A percentile compares a stretch with the other conserved stretches of the same genome.
Conservation (phyloP, 148 eudicot genomes). For the Diospyros lotus region DNA sequence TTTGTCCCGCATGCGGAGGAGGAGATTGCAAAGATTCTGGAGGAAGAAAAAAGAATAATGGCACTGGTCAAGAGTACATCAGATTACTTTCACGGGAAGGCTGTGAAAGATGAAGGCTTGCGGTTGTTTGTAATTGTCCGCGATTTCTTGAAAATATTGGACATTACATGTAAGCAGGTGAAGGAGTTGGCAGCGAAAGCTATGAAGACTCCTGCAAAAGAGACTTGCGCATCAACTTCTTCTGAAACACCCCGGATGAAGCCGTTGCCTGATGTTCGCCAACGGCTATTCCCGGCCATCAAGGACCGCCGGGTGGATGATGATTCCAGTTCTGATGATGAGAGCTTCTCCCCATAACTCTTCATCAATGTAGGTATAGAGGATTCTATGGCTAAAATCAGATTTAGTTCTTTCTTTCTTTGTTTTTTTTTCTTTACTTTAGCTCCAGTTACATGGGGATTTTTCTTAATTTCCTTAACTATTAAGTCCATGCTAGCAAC, state of each 20-base stretch:
- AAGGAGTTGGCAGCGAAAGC: slow-evolving; percentile 24
- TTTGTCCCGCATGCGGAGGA: slow-evolving; percentile 53
- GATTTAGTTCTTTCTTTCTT: neutral
- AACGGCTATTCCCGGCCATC: slow-evolving; percentile 48
- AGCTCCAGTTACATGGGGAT: neutral
- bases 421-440: neutral
- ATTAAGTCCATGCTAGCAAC: neutral
- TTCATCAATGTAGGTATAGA: slow-evolving; percentile 3
- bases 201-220: slow-evolving; percentile 16
- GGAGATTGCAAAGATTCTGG: slow-evolving; percentile 42
- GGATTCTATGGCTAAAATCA: neutral
- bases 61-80: slow-evolving; percentile 65
- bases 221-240: slow-evolving; percentile 21
- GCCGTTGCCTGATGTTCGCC: slow-evolving; percentile 28
- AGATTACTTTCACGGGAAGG: slow-evolving; percentile 79
- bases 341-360: slow-evolving; percentile 20
- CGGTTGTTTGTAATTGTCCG: slow-evolving; percentile 66
- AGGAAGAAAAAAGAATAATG: slow-evolving; percentile 68
- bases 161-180: slow-evolving; percentile 60
- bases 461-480: neutral
- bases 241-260: slow-evolving; percentile 22
- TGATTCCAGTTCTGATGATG: slow-evolving; percentile 45
- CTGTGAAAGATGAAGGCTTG: slow-evolving; percentile 71
- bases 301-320: slow-evolving; percentile 33
- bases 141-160: slow-evolving; percentile 64